Base-by-base conservation (phyloP, 1,284 basidiomycete species). In the Microbotryomycetes sp. region DNA sequence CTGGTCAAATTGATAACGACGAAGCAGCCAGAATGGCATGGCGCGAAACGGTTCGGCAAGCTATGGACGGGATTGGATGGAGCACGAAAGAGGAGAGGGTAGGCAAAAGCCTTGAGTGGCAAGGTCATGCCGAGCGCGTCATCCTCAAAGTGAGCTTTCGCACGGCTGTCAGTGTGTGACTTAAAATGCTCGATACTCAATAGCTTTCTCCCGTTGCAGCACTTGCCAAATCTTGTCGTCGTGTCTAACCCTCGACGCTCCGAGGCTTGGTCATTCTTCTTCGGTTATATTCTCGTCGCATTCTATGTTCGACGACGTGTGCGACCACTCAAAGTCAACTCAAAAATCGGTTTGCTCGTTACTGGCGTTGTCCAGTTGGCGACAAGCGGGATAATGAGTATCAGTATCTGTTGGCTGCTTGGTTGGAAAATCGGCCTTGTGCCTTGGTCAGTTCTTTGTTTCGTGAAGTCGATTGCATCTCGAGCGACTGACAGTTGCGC, bases 291-390 rank as follows among this genome's bases (percentile, higher is more conserved):
- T 29, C 80, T 85, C 42, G 87, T 97, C 71, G 81, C 88, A 69
- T 79, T 82, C 26, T 90, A 89, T 68, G 87, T 93, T 63, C 84
- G 83, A 47, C 83, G 83, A 75, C 42, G 56, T 59, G 22, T 94
- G 76, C 82, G 85, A 49, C 81, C 83, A 51, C 88, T 91, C 80
- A 82, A 86, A 29, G 88, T 96, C 12, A 93, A 98, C 75, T 94
- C 90, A 1, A 84, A 89, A 54, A 81, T 91, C 56, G 94, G 94
- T 77, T 79, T 98, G 26, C 89, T 91, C 1, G 89, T 97, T 74
- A 97, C 94, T 2, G 94, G 92, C 19, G 79, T 91, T 25, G 88
- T 93, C 23, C 91, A 97, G 76, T 86, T 97, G 53, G 77, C 86
- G 5, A 90, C 90, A 66, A 92, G 90, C 77, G 92, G 93, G 3